Base-by-base conservation (phyloP, 1,139 yeast genomes). In the Candida sanyaensis region DNA sequence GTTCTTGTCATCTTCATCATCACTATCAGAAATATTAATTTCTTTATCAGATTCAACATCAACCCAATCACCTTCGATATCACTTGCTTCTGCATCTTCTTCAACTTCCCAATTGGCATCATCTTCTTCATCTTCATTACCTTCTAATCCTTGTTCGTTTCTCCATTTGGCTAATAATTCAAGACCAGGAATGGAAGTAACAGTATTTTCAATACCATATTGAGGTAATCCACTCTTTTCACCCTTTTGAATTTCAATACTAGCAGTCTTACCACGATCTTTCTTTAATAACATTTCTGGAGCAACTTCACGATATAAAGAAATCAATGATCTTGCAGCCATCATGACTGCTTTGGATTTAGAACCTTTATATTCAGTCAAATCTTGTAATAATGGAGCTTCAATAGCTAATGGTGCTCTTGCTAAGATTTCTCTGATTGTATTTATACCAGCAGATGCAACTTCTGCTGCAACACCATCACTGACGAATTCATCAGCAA, bases 381-480 rank as follows among this genome's bases (percentile, higher is more conserved):
- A 78, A 69, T 93, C 99, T 58, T 91, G 97, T 54, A 93, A 74
- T 50, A 93, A 71, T 1, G 92, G 82, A 46, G 86, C 84, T 48
- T 91, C 97, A 57, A 93, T 90, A 33, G 98, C 96, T 54, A 93
- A 76, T 13, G 99, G 98, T 8, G 96, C 95, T 73, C 99, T 85
- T 1, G 96, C 71, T 53, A 93, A 78, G 51, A 93, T 89, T 68
- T 93, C 99, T 57, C 98, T 78, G 52, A 93, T 92, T 5, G 98
- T 89, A 66, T 93, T 93, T 54, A 93, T 77, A 60, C 99, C 99
- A 3, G 98, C 98, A 44, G 97, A 91, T 10, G 98, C 97, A 48
- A 92, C 99, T 69, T 93, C 97, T 24, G 96, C 86, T 9, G 98
- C 91, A 36, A 93, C 99, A 75, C 99, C 99, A 63, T 93, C 98